These are phyloP conservation scores for Pichia rugopelliculosa DNA, from an alignment of 805 yeast genomes.

Conservation along the genomic window DNA sequence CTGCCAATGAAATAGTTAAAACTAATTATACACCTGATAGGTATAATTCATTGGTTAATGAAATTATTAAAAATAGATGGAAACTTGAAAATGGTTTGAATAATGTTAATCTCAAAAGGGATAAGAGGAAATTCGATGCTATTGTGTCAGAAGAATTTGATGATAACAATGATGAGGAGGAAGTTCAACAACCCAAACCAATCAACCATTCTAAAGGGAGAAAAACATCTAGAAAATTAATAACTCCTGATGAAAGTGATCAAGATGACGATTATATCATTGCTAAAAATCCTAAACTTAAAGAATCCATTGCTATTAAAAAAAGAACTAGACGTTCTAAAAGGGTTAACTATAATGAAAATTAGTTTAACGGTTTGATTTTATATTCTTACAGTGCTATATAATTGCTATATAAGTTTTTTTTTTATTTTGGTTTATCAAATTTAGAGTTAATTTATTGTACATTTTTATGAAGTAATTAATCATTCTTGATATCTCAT, in stretches of 20 bases:
- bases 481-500: constrained; percentile 72
- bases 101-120: background rate
- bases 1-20: constrained; percentile 50
- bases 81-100: constrained; percentile 1
- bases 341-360: constrained; percentile 7
- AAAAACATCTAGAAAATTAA: background rate
- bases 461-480: background rate
- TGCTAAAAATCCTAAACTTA: background rate
- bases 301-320: background rate
- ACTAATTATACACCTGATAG: constrained; percentile 48
- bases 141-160: background rate
- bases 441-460: no score
- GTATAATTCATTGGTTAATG: background rate
- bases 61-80: constrained; percentile 11
- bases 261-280: background rate
- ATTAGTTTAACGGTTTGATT: background rate
- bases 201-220: background rate
- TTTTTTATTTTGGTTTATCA: no score
- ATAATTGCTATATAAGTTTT: background rate
- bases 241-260: background rate
- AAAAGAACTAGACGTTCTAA: constrained; percentile 5
- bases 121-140: background rate
- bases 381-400: background rate
- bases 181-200: background rate
- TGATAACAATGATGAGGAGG: background rate